Evolutionary conservation across 192 early-diverging fungal species (phyloP).

Genomic region (Linnemannia zychae): DNA sequence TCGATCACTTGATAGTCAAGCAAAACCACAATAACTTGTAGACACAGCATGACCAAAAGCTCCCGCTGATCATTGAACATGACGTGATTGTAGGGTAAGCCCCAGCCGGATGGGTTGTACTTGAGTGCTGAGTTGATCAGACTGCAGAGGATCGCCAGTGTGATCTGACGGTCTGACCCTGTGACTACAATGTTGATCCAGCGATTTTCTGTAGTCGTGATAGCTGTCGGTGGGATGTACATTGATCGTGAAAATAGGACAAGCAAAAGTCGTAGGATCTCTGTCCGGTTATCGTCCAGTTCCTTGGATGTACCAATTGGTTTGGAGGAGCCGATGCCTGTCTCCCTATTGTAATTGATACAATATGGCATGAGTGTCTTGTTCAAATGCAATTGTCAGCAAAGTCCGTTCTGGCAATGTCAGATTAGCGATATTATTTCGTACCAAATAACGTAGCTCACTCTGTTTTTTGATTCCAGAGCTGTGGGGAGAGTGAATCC

Average conservation of each 20-base stretch:
- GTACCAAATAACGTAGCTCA: conserved; percentile 80
- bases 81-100: conserved; percentile 89
- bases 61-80: conserved; percentile 81
- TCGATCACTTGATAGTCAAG: conserved; percentile 76
- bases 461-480: conserved; percentile 48
- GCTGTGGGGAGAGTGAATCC: conserved; percentile 79
- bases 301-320: conserved; percentile 77
- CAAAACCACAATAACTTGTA: conserved; percentile 77
- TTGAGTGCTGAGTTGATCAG: conserved; percentile 86
- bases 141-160: conserved; percentile 86
- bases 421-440: not conserved
- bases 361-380: not conserved
- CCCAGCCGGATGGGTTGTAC: conserved; percentile 91
- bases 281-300: conserved; percentile 79
- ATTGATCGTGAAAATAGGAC: conserved; percentile 85
- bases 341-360: conserved; percentile 61
- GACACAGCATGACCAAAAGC: conserved; percentile 75
- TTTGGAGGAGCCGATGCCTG: conserved; percentile 80
- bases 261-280: conserved; percentile 82
- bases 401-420: not conserved
- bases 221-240: conserved; percentile 72
- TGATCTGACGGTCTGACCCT: conserved; percentile 75
- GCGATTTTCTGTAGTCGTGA: conserved; percentile 65
- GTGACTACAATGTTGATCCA: conserved; percentile 70
- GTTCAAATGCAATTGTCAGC: not conserved